Evolutionary conservation across 1,284 basidiomycete genomes (phyloP), one percentile per base, ranked within the genome.

Genomic region (Boletus sp.): DNA sequence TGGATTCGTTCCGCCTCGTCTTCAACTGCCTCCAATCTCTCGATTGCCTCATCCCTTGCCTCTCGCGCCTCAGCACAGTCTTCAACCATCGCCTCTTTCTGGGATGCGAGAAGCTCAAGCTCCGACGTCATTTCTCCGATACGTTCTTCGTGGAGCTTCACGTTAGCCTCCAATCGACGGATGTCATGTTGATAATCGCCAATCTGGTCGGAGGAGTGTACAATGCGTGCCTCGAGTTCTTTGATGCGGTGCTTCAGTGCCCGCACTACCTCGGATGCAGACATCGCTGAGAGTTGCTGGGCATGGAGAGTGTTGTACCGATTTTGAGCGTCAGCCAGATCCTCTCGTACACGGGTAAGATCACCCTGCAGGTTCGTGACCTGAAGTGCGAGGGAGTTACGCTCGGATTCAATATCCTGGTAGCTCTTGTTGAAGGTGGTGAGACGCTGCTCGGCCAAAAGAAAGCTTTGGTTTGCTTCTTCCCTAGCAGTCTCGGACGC

Each of bases 21-120:
- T 50, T 77, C 76, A 7, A 70, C 57, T 34, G 61, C 60, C 44
- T 76, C 75, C 38, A 67, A 59, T 55, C 59, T 61, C 47, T 62
- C 60, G 44, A 81, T 60, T 5, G 85, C 81, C 16, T 74, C 72
- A 61, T 89, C 81, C 39, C 87, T 74, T 20, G 82, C 75, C 50
- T 83, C 81, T 44, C 86, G 72, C 5, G 84, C 83, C 49, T 81
- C 80, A 10, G 80, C 80, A 57, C 87, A 89, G 58, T 89, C 87
- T 54, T 88, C 85, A 0, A 90, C 77, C 83, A 89, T 87, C 3
- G 84, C 82, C 41, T 77, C 77, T 62, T 84, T 86, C 69, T 87
- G 76, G 2, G 78, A 74, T 26, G 69, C 71, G 48, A 81, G 68
- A 44, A 76, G 74, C 57, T 88, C 87, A 51, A 87, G 64, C 57